These are phyloP conservation scores for Syzygium aromaticum DNA, from an alignment of 345 rosid genomes.

Conservation along the genomic window DNA sequence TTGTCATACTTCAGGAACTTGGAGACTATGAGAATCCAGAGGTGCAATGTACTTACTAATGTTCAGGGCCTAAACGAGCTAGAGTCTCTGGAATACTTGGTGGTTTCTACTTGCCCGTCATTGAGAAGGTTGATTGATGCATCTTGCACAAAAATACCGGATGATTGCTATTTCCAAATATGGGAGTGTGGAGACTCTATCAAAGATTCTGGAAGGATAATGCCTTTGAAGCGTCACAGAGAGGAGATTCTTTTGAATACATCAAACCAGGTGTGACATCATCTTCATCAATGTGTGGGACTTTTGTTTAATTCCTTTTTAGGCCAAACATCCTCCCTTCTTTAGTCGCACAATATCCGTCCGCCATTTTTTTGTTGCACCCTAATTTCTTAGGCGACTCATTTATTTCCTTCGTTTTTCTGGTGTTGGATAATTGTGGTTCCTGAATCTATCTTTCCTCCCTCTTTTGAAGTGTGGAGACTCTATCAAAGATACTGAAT, in stretches of 20 bases:
- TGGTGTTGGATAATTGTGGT: no score
- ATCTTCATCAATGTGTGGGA: background rate
- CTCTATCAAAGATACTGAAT: background rate
- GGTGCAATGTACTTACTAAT: background rate
- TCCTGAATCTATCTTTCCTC: no score
- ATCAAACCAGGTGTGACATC: background rate
- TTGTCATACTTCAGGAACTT: background rate
- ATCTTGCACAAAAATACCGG: background rate
- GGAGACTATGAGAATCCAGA: background rate
- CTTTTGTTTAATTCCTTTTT: background rate
- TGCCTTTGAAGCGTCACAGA: background rate
- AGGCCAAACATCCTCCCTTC: no score
- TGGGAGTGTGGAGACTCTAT: fast-evolving
- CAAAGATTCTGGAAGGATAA: background rate
- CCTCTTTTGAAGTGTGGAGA: background rate
- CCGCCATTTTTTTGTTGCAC: background rate
- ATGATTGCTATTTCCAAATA: background rate
- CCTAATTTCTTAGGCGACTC: background rate
- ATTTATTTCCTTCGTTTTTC: no score
- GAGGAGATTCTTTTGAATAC: no score
- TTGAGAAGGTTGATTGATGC: background rate
- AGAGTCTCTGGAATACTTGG: background rate
- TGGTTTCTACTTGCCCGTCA: background rate
- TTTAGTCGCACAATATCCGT: no score
- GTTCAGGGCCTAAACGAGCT: background rate